Evolutionary conservation across 1,284 basidiomycete species (phyloP).

Genomic region (Sphagnurus paluster): DNA sequence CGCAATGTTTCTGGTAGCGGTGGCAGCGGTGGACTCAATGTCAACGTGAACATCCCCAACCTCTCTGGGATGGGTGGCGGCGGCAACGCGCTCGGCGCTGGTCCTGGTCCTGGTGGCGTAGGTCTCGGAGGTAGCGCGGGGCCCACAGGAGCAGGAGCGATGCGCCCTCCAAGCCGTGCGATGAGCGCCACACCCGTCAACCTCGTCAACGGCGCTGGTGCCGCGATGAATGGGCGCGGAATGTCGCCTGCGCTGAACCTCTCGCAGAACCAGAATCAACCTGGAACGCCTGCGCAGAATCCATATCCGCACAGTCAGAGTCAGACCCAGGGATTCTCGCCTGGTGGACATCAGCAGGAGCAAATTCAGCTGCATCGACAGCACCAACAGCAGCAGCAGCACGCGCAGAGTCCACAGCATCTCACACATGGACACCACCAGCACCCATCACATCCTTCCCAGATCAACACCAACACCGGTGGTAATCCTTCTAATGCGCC

Average conservation of each 20-base stretch:
- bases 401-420: not conserved
- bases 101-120: no score
- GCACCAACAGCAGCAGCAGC: slow-evolving; percentile 11
- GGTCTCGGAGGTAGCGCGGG: no score
- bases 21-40: no score
- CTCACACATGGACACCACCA: not conserved
- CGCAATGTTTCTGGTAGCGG: not conserved
- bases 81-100: no score
- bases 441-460: not conserved
- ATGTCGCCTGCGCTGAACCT: slow-evolving; percentile 9
- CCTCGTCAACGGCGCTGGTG: not conserved
- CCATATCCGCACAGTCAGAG: slow-evolving; percentile 5
- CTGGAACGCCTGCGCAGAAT: not conserved
- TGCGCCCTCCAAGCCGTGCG: slow-evolving; percentile 12
- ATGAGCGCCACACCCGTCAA: slow-evolving; percentile 11
- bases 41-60: no score
- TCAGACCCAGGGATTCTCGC: not conserved
- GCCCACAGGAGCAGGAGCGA: not conserved
- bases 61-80: no score
- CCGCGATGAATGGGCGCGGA: slow-evolving; percentile 3
- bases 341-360: not conserved
- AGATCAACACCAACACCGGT: not conserved
- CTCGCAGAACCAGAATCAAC: not conserved
- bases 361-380: not conserved
- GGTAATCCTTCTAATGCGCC: no score